Conservation (phyloP, 164 flowering plant genomes). For the Chimonanthus salicifolius region DNA sequence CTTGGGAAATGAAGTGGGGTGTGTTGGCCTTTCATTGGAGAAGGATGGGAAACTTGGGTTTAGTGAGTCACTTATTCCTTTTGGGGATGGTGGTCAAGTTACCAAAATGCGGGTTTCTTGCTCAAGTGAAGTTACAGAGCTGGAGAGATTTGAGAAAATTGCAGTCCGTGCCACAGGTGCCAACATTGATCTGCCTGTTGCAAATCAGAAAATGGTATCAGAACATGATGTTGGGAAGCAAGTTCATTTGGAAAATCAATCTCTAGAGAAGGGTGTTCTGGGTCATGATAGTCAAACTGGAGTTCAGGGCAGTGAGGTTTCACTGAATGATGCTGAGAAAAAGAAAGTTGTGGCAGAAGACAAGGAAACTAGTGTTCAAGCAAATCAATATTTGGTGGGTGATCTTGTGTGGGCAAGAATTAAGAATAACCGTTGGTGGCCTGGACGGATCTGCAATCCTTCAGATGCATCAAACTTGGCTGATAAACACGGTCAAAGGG, state of each 20-base stretch:
- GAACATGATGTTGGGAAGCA: neutral
- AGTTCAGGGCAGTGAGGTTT: neutral
- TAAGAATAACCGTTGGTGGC: slow-evolving; percentile 84
- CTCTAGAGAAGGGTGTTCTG: neutral
- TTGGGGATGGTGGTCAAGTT: neutral
- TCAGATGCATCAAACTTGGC: slow-evolving; percentile 63
- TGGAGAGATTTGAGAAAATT: neutral
- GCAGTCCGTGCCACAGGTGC: neutral
- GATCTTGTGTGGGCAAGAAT: slow-evolving; percentile 89
- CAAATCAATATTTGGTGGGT: slow-evolving; percentile 43
- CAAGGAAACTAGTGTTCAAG: slow-evolving; percentile 18
- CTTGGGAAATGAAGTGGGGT: neutral
- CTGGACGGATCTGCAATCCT: slow-evolving; percentile 63
- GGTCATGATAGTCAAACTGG: too few relatives aligned
- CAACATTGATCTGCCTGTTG: neutral
- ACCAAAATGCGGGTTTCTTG: neutral
- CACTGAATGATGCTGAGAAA: neutral
- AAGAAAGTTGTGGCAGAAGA: slow-evolving; percentile 6
- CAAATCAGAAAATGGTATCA: neutral
- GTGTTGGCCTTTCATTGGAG: neutral
- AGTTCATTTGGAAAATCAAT: neutral
- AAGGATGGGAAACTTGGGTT: neutral
- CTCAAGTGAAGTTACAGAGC: neutral
- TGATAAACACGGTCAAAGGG: slow-evolving; percentile 27
- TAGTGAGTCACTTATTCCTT: neutral